Conservation (phyloP, 169 alveolate species). For the Plasmodium adleri region DNA sequence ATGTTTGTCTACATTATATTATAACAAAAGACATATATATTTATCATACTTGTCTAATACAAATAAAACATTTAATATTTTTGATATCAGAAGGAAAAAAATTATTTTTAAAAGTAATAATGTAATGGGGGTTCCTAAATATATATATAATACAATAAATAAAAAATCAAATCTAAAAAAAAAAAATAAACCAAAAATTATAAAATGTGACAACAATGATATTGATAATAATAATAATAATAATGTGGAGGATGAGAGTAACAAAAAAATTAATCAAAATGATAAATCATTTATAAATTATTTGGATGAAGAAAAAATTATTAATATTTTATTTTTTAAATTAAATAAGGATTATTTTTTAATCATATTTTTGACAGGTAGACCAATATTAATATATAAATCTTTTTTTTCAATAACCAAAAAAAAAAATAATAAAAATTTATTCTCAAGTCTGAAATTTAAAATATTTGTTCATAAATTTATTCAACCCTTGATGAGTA, state of each 20-base stretch:
- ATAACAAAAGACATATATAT: background rate
- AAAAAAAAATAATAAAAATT: background rate
- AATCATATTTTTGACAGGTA: slow-evolving; percentile 51
- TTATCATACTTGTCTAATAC: slow-evolving; percentile 1
- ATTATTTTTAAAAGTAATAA: slow-evolving; percentile 20
- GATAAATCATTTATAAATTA: background rate
- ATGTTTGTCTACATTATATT: slow-evolving; percentile 10
- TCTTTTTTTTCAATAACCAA: background rate
- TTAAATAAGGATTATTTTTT: slow-evolving; percentile 28
- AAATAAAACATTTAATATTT: slow-evolving; percentile 13
- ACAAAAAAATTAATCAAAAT: background rate
- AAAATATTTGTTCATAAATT: slow-evolving; percentile 32
- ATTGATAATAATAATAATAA: background rate
- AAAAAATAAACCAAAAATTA: background rate
- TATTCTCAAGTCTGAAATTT: slow-evolving; percentile 10
- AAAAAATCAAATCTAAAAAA: background rate
- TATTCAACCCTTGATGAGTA: slow-evolving; percentile 27
- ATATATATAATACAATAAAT: slow-evolving; percentile 4
- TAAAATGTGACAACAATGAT: too few species aligned
- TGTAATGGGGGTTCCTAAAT: slow-evolving; percentile 31
- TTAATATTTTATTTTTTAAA: slow-evolving; percentile 40
- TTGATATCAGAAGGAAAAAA: slow-evolving; percentile 5
- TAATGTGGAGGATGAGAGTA: background rate
- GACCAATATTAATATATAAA: slow-evolving; percentile 61
- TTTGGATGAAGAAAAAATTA: slow-evolving; percentile 27